A percentile compares a stretch with the other conserved stretches of the same genome.
Evolutionary conservation across 495 filamentous ascomycete genomes (phyloP).

Genomic region (Penicillium arizonense): DNA sequence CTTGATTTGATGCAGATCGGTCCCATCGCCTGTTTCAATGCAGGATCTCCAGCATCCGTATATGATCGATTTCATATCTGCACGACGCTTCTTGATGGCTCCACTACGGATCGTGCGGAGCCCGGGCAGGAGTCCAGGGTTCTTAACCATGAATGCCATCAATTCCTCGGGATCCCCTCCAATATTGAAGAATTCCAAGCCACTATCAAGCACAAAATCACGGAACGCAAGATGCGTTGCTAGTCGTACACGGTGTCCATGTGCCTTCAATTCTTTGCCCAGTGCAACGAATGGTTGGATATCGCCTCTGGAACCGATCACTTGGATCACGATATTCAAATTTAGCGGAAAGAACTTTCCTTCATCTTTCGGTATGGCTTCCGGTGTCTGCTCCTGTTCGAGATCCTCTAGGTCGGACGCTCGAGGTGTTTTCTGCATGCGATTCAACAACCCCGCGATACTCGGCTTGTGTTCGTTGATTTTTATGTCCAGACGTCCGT

Average conservation of each 20-base stretch:
- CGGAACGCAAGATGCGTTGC: conserved; percentile 76
- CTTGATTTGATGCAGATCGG: conserved; percentile 40
- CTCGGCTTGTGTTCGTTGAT: conserved; percentile 24
- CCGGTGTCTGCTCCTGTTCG: not conserved
- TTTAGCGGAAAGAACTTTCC: conserved; percentile 54
- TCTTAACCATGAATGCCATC: conserved; percentile 89
- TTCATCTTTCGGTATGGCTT: conserved; percentile 44
- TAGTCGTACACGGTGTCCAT: conserved; percentile 73
- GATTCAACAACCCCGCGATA: conserved; percentile 21
- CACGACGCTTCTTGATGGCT: conserved; percentile 63
- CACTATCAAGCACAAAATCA: conserved; percentile 66
- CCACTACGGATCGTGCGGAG: conserved; percentile 64
- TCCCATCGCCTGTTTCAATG: conserved; percentile 61
- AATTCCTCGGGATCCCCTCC: conserved; percentile 77
- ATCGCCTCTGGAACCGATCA: conserved; percentile 78
- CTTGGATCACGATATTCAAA: conserved; percentile 77
- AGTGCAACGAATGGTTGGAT: conserved; percentile 75
- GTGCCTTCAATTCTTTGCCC: conserved; percentile 61
- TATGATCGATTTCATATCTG: conserved; percentile 67
- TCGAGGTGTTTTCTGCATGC: conserved; percentile 8
- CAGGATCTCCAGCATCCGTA: conserved; percentile 79
- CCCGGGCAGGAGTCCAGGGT: conserved; percentile 74
- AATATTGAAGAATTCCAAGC: conserved; percentile 77
- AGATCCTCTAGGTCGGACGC: conserved; percentile 14
- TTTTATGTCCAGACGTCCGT: conserved; percentile 27